phyloP scores from a whole-genome alignment of 108 stramenopile genomes.

The Skeletonema tropicum region DNA sequence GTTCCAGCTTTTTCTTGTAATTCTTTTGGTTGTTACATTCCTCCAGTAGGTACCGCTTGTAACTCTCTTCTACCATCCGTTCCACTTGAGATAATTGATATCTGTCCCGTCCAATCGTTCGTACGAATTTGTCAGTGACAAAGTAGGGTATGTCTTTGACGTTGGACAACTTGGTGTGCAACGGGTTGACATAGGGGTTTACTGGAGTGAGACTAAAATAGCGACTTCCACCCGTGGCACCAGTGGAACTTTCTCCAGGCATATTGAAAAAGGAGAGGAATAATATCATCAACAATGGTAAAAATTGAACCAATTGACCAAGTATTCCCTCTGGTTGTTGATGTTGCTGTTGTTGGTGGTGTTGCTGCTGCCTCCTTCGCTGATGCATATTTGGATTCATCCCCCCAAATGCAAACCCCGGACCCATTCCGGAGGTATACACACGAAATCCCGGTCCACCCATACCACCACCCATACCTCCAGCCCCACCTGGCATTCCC shows the following conservation, averaged over 20 bases:
- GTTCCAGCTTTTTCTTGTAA: slow-evolving; percentile 66
- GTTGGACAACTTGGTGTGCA: slow-evolving; percentile 38
- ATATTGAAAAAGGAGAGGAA: slow-evolving; percentile 72
- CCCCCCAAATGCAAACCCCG: slow-evolving; percentile 58
- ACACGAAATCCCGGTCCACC: slow-evolving; percentile 60
- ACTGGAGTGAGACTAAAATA: slow-evolving; percentile 83
- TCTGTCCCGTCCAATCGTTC: slow-evolving; percentile 77
- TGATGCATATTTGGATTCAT: slow-evolving; percentile 50
- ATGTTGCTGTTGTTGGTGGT: slow-evolving; percentile 33
- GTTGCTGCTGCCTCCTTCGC: slow-evolving; percentile 49
- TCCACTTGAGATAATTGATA: slow-evolving; percentile 91
- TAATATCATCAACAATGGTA: slow-evolving; percentile 80
- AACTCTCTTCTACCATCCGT: slow-evolving; percentile 84
- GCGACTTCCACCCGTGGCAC: slow-evolving; percentile 57
- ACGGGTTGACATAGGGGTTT: slow-evolving; percentile 70
- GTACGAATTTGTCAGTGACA: slow-evolving; percentile 82
- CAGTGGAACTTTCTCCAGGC: slow-evolving; percentile 29
- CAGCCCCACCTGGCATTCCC: slow-evolving; percentile 67
- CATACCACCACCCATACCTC: slow-evolving; percentile 31
- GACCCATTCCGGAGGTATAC: slow-evolving; percentile 54
- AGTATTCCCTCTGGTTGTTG: slow-evolving; percentile 37
- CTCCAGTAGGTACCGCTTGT: slow-evolving; percentile 72
- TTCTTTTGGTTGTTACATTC: slow-evolving; percentile 83
- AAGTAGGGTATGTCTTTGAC: slow-evolving; percentile 92
- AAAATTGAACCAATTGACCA: slow-evolving; percentile 55